A percentile compares a stretch with the other conserved stretches of the same genome.
Evolutionary conservation across 208 protist species (phyloP).

Genomic region (Zelonia costaricensis): DNA sequence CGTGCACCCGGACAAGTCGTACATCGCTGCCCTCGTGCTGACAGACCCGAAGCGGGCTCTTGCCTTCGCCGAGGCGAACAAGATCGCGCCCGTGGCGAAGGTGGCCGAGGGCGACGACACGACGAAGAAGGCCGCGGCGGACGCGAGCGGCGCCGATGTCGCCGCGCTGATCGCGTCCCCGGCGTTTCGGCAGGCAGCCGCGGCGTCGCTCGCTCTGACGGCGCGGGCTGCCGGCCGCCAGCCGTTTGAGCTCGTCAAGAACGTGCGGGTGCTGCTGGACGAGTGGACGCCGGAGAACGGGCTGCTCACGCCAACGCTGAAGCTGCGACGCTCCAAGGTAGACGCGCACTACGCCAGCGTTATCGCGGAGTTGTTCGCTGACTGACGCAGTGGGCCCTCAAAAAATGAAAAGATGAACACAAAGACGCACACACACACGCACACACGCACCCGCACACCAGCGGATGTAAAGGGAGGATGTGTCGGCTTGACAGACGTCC

Average conservation of each 20-base stretch:
- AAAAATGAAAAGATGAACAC: neutral
- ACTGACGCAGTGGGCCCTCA: conserved; percentile 4
- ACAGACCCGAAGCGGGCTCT: conserved; percentile 62
- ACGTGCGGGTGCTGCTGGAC: conserved; percentile 57
- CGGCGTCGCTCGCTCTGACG: conserved; percentile 34
- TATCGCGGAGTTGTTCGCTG: conserved; percentile 60
- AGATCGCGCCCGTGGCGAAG: conserved; percentile 32
- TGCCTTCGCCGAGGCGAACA: conserved; percentile 69
- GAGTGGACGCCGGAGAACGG: conserved; percentile 86
- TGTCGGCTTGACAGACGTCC: no score
- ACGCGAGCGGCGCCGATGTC: conserved; percentile 45
- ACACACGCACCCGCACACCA: neutral
- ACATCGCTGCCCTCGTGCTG: conserved; percentile 64
- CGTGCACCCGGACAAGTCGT: conserved; percentile 55
- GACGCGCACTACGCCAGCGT: conserved; percentile 50
- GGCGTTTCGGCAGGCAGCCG: conserved; percentile 40
- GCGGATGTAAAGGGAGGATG: neutral
- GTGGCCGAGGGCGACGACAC: conserved; percentile 15
- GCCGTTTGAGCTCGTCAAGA: conserved; percentile 57
- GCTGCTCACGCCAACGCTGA: conserved; percentile 66
- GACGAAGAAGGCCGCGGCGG: conserved; percentile 51
- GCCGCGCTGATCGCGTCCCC: conserved; percentile 49
- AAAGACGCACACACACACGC: neutral
- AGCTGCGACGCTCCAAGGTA: conserved; percentile 59
- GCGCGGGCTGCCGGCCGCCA: conserved; percentile 25